Evolutionary conservation across 176 grass and related monocot genomes (phyloP).

Genomic region (Aegilops bicornis): DNA sequence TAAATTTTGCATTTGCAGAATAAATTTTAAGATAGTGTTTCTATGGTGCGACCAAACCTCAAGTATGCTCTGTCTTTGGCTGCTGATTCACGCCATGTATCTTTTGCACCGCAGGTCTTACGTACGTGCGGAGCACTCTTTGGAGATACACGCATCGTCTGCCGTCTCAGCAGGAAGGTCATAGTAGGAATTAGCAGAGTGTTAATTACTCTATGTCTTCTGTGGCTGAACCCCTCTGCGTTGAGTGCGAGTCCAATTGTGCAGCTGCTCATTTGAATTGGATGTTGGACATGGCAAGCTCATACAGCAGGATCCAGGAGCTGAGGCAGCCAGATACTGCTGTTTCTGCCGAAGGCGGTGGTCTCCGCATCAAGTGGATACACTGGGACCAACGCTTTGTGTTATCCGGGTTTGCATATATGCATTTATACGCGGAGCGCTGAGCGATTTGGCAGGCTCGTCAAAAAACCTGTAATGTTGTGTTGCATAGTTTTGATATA

Average conservation of each 20-base stretch:
- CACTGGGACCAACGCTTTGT: neutral
- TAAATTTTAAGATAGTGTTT: neutral
- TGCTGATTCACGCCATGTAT: neutral
- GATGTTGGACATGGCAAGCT: constrained; percentile 20
- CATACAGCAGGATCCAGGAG: neutral
- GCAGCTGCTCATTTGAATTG: constrained; percentile 15
- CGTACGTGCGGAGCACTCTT: constrained; percentile 80
- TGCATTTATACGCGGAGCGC: constrained; percentile 9
- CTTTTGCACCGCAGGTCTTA: constrained; percentile 54
- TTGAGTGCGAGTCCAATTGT: neutral
- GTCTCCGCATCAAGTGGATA: neutral
- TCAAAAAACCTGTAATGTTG: constrained; percentile 19
- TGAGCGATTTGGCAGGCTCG: neutral
- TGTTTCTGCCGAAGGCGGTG: neutral
- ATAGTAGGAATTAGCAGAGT: constrained; percentile 48
- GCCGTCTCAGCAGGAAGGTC: constrained; percentile 63
- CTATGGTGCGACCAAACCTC: neutral
- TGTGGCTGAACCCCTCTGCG: neutral
- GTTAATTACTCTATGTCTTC: neutral
- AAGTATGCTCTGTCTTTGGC: neutral
- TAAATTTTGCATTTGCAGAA: neutral
- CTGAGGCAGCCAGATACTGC: too few relatives aligned
- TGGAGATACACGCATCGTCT: constrained; percentile 91
- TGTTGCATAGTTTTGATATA: constrained; percentile 30
- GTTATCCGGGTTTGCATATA: constrained; percentile 5